Percentiles rank a stretch among this genome's conserved stretches.
phyloP scores from a whole-genome alignment of 352 stramenopile species.

The Pythium coloratum region DNA sequence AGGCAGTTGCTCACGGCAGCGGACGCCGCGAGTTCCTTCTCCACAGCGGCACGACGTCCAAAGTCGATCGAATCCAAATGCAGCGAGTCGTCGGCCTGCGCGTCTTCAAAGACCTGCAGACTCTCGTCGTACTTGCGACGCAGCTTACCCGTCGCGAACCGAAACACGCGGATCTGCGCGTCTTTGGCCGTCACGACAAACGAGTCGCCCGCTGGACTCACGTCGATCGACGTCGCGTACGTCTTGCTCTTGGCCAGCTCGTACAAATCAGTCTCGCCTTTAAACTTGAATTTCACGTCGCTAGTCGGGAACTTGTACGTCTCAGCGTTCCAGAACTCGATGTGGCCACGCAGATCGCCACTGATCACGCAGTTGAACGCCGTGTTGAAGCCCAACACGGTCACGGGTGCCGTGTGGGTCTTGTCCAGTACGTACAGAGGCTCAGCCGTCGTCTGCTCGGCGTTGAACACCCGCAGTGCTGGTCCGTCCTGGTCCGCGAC shows the following conservation, averaged over 20 bases:
- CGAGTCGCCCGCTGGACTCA: constrained; percentile 58
- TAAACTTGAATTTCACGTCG: constrained; percentile 86
- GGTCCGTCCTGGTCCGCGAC: constrained; percentile 67
- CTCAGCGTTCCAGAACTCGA: constrained; percentile 94
- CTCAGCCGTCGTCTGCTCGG: constrained; percentile 53
- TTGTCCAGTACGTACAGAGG: constrained; percentile 70
- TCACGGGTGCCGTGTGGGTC: constrained; percentile 92
- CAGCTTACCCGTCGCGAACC: constrained; percentile 87
- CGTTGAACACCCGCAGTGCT: constrained; percentile 86
- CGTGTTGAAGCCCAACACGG: constrained; percentile 85
- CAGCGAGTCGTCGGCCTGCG: constrained; percentile 65
- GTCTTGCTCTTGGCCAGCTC: constrained; percentile 93
- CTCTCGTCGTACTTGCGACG: constrained; percentile 90
- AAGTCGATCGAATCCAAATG: constrained; percentile 90
- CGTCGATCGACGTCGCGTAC: constrained; percentile 70
- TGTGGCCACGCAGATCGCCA: constrained; percentile 88
- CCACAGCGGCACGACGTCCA: constrained; percentile 79
- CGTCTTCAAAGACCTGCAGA: constrained; percentile 87
- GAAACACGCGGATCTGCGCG: constrained; percentile 89
- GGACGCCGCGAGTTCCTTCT: constrained; percentile 71
- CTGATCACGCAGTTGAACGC: constrained; percentile 90
- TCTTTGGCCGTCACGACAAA: constrained; percentile 91
- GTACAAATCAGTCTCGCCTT: constrained; percentile 97
- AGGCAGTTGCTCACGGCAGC: constrained; percentile 76
- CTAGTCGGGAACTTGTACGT: constrained; percentile 54